Percentiles rank a stretch among this genome's conserved stretches.
These are phyloP conservation scores for Saccharum hybrid DNA, from an alignment of 202 grass and related monocot genomes.

Conservation along the genomic window DNA sequence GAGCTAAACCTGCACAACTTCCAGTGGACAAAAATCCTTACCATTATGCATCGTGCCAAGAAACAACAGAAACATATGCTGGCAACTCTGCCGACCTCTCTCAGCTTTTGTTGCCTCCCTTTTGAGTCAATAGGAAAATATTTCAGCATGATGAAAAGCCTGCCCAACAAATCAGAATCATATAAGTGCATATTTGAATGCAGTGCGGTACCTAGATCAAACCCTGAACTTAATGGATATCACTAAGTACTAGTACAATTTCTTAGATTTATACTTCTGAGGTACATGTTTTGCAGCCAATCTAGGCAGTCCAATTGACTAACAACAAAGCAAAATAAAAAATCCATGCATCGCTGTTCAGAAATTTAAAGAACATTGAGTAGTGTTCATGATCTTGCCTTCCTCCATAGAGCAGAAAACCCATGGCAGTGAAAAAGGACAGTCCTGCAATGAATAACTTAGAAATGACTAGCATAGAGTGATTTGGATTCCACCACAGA, in stretches of 20 bases:
- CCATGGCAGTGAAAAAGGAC: conserved; percentile 54
- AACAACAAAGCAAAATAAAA: background rate
- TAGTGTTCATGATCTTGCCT: conserved; percentile 50
- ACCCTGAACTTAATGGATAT: no score
- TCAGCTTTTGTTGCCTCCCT: conserved; percentile 84
- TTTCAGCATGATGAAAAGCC: conserved; percentile 87
- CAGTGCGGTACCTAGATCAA: background rate
- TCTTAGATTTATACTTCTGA: no score
- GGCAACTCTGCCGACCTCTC: conserved; percentile 73
- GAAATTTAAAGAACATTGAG: conserved; percentile 13
- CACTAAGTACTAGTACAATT: no score
- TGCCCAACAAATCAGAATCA: conserved; percentile 37
- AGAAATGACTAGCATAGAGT: conserved; percentile 62
- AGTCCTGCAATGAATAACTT: conserved; percentile 84
- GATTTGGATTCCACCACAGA: conserved; percentile 78
- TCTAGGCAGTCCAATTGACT: background rate
- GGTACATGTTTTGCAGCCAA: background rate
- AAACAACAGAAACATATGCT: conserved; percentile 67
- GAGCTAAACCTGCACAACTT: background rate
- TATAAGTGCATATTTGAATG: conserved; percentile 18
- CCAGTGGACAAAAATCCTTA: conserved; percentile 41
- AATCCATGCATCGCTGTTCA: conserved; percentile 30
- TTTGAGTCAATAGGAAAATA: conserved; percentile 94
- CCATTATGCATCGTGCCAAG: conserved; percentile 57
- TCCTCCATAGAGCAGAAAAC: conserved; percentile 69